These are phyloP conservation scores for Pythium coloratum DNA, from an alignment of 352 stramenopile genomes.

Conservation along the genomic window DNA sequence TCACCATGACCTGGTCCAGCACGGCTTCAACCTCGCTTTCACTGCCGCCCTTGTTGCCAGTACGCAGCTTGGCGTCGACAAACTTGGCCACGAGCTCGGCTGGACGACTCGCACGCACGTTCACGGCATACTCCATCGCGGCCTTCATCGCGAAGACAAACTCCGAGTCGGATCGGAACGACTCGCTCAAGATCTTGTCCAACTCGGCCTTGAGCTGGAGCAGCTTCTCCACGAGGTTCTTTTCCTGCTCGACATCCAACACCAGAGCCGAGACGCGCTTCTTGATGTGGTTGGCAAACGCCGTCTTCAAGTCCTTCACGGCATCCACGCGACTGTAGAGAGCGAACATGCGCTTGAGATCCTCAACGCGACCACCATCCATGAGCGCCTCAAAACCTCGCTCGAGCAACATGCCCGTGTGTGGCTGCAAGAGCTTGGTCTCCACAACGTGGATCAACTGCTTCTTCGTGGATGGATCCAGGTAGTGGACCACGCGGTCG, in stretches of 20 bases:
- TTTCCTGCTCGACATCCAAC: constrained; percentile 82
- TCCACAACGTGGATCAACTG: constrained; percentile 78
- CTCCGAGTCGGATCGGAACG: constrained; percentile 73
- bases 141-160: constrained; percentile 84
- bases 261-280: constrained; percentile 79
- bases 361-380: constrained; percentile 74
- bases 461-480: constrained; percentile 77
- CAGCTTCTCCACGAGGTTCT: constrained; percentile 89
- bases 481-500: constrained; percentile 68
- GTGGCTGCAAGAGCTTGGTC: constrained; percentile 78
- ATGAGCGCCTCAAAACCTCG: constrained; percentile 88
- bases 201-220: constrained; percentile 85
- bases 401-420: constrained; percentile 81
- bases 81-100: constrained; percentile 92
- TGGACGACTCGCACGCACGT: constrained; percentile 78
- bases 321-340: constrained; percentile 78
- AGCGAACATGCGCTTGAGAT: constrained; percentile 87
- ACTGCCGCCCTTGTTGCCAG: constrained; percentile 79
- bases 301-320: constrained; percentile 61
- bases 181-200: constrained; percentile 71
- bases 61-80: constrained; percentile 88
- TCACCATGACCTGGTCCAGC: constrained; percentile 92
- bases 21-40: constrained; percentile 88
- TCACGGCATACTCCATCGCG: constrained; percentile 90
- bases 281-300: constrained; percentile 73